Base-by-base conservation (phyloP, 1,284 basidiomycete species). In the Fistulina hepatica region DNA sequence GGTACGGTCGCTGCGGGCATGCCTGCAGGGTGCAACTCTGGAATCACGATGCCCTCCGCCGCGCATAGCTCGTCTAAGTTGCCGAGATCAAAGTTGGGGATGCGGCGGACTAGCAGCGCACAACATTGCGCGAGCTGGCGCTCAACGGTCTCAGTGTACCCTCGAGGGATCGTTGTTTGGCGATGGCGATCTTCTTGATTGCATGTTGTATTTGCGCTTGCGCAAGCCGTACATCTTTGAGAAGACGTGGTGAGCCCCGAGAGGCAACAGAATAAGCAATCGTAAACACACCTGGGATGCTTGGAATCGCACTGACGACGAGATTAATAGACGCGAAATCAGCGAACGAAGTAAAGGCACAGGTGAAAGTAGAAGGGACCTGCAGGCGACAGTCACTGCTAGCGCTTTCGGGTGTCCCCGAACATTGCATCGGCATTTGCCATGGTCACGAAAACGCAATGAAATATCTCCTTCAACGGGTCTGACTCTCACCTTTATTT, bases 401-500 rank as follows among this genome's bases (percentile, higher is more conserved):
- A n/a, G n/a, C n/a, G n/a, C n/a, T n/a, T n/a, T n/a, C n/a, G n/a
- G n/a, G n/a, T n/a, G n/a, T n/a, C n/a, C n/a, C n/a, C 80, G 76
- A n/a, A n/a, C n/a, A n/a, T n/a, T n/a, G n/a, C n/a, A n/a, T n/a
- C n/a, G n/a, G n/a, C n/a, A n/a, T n/a, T n/a, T n/a, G n/a, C n/a
- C n/a, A n/a, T n/a, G n/a, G n/a, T n/a, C n/a, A n/a, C n/a, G n/a
- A n/a, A n/a, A n/a, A n/a, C n/a, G n/a, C n/a, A n/a, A n/a, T n/a
- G n/a, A n/a, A n/a, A n/a, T n/a, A n/a, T n/a, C n/a, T n/a, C n/a
- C n/a, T n/a, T n/a, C n/a, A n/a, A n/a, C n/a, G n/a, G n/a, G n/a
- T n/a, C n/a, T n/a, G n/a, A n/a, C n/a, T n/a, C n/a, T n/a, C 81
- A 78, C 84, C 81, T 88, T 88, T 63, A 85, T 88, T 78, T 86